These are phyloP conservation scores for Boletus pseudo-olivaceus DNA, from an alignment of 768 basidiomycete species.

Conservation along the genomic window DNA sequence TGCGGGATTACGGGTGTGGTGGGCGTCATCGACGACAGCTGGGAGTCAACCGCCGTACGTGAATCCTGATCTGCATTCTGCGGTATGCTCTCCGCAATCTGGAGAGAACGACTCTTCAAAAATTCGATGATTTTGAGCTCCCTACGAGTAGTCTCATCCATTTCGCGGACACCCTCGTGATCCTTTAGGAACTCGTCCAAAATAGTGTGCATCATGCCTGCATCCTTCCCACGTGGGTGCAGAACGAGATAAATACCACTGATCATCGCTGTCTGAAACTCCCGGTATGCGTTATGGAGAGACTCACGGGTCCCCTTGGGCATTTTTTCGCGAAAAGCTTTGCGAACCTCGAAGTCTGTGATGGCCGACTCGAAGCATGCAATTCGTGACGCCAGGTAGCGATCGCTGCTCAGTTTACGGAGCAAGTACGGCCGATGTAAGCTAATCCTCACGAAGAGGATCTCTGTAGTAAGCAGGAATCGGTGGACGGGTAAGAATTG, in stretches of 20 bases:
- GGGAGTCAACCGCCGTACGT: constrained; percentile 31
- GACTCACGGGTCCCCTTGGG: constrained; percentile 65
- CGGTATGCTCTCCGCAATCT: constrained; percentile 38
- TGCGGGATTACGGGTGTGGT: constrained; percentile 9
- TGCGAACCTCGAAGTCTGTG: constrained; percentile 78
- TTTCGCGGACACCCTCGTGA: constrained; percentile 47
- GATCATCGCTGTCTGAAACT: constrained; percentile 89
- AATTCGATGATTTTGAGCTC: constrained; percentile 87
- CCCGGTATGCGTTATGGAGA: constrained; percentile 77
- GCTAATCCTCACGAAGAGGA: constrained; percentile 80
- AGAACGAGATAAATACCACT: constrained; percentile 83
- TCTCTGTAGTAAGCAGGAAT: constrained; percentile 86
- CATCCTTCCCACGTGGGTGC: constrained; percentile 68
- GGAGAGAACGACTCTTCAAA: constrained; percentile 63
- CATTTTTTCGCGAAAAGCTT: constrained; percentile 58
- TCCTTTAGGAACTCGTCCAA: constrained; percentile 75
- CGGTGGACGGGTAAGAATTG: constrained; percentile 77
- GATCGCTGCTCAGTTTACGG: constrained; percentile 67
- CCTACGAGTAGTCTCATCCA: constrained; percentile 78
- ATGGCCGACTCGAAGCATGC: constrained; percentile 93
- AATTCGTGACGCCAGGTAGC: constrained; percentile 73
- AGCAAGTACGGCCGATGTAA: constrained; percentile 87
- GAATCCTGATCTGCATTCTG: constrained; percentile 18
- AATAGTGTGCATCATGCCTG: constrained; percentile 71
- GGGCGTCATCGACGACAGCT: constrained; percentile 25